phyloP scores from a whole-genome alignment of 2,329 filamentous ascomycete species.

The Trichophyton rubrum region DNA sequence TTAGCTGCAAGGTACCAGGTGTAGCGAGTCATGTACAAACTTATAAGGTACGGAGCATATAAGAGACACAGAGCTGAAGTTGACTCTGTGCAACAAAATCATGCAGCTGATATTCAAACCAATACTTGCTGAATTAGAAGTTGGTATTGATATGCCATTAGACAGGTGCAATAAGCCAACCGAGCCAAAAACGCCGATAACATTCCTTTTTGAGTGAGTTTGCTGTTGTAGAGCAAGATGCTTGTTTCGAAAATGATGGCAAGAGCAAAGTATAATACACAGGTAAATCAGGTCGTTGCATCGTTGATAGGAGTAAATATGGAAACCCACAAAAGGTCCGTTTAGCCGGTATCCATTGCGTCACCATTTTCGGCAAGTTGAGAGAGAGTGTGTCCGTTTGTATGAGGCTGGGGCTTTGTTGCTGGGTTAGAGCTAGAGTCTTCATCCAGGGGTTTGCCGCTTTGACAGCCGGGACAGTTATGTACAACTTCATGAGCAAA shows the following conservation, averaged over 20 bases:
- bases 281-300: background rate
- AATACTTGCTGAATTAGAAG: no score
- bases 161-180: no score
- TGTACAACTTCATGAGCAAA: constrained; percentile 90
- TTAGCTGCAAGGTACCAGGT: background rate
- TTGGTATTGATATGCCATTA: no score
- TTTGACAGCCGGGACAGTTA: constrained; percentile 84
- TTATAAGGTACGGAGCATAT: no score
- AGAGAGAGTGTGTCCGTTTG: background rate
- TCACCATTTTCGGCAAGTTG: constrained; percentile 6
- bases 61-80: no score
- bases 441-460: constrained; percentile 17
- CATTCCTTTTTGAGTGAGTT: background rate
- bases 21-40: no score
- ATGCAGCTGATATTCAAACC: no score
- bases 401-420: background rate
- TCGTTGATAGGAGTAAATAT: background rate
- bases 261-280: background rate
- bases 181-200: background rate
- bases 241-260: background rate
- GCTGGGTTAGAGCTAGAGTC: background rate
- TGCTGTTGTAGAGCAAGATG: background rate
- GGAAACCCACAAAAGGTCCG: background rate
- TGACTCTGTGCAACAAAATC: no score
- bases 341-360: constrained; percentile 14